Evolutionary conservation across 257 asterid genomes (phyloP), one percentile per base, ranked within the genome.

Genomic region (Lycium barbarum): DNA sequence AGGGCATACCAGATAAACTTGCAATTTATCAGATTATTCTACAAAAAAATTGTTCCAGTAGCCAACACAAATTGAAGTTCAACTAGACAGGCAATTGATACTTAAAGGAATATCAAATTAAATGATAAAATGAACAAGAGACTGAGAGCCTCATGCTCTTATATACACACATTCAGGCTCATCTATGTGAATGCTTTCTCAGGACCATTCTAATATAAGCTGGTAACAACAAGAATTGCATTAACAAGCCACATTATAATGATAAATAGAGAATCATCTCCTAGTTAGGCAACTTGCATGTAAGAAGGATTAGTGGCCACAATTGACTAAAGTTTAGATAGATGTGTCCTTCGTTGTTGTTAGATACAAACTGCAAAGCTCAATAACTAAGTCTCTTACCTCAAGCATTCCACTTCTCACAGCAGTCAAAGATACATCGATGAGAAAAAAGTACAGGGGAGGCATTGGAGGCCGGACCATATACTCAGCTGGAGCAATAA

Each of bases 401-500:
- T 94, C 94, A 68, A 95, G 94, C 98, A 94, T 91, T 85, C 98
- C 98, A 63, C 98, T 95, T 90, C 88, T 93, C 79, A 91, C 97
- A 70, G 98, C 97, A 90, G 96, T 89, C 86, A 90, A 80, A 54
- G 99, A 95, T 79, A 94, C 97, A 78, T 95, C 99, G n/a, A 95
- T 94, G 89, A 95, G 97, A 87, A 94, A 95, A 87, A 95, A 90
- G 81, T 93, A 94, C 53, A 88, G 66, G 53, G 98, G 98, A 9
- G 98, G 96, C 98, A 92, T 93, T 20, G 98, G 97, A 84, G 98
- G 94, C 83, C 97, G 96, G 90, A 92, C 93, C 99, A 92, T 93
- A 88, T 91, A 92, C 80, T 92, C 98, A 79, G 95, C 90, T 71
- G 98, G 94, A 65, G 98, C 97, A 82, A 94, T 88, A 85, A 90